phyloP scores from a whole-genome alignment of 2,329 filamentous ascomycete species.

The Elsinoe ampelina region DNA sequence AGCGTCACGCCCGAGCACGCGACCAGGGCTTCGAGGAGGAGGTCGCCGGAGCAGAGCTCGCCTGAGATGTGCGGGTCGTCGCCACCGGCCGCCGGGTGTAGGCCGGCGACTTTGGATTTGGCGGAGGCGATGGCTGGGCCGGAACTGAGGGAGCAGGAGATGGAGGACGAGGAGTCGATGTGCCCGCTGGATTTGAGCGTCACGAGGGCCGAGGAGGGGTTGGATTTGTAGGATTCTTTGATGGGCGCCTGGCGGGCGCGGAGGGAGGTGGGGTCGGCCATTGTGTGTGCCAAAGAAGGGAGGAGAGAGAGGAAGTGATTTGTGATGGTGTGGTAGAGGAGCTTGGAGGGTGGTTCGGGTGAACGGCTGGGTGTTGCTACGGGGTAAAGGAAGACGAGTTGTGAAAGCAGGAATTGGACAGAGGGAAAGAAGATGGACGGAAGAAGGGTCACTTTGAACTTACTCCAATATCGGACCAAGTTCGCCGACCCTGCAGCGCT shows the following conservation, averaged over 20 bases:
- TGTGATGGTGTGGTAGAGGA: neutral
- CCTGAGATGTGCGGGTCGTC: slow-evolving; percentile 35
- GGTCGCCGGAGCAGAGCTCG: slow-evolving; percentile 42
- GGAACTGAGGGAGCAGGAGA: slow-evolving; percentile 40
- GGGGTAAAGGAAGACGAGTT: no score
- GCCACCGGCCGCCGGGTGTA: slow-evolving; percentile 41
- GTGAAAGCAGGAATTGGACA: no score
- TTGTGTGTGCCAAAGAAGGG: neutral
- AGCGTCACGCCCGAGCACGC: slow-evolving; percentile 44
- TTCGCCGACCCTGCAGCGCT: neutral
- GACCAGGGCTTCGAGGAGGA: slow-evolving; percentile 43
- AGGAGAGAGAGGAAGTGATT: neutral
- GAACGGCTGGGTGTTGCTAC: neutral
- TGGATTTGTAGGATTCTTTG: slow-evolving; percentile 36
- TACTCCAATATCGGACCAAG: neutral
- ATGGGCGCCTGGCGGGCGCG: slow-evolving; percentile 41
- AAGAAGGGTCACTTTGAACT: neutral
- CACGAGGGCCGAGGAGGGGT: slow-evolving; percentile 37
- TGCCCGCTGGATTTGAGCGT: slow-evolving; percentile 38
- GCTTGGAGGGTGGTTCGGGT: neutral
- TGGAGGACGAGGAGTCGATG: slow-evolving; percentile 35
- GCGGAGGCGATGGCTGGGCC: slow-evolving; percentile 33
- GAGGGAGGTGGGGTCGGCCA: slow-evolving; percentile 24
- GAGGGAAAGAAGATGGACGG: no score
- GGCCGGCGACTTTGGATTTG: slow-evolving; percentile 35